Evolutionary conservation across 2,329 filamentous ascomycete genomes (phyloP).

Genomic region (Ramularia endophylla): DNA sequence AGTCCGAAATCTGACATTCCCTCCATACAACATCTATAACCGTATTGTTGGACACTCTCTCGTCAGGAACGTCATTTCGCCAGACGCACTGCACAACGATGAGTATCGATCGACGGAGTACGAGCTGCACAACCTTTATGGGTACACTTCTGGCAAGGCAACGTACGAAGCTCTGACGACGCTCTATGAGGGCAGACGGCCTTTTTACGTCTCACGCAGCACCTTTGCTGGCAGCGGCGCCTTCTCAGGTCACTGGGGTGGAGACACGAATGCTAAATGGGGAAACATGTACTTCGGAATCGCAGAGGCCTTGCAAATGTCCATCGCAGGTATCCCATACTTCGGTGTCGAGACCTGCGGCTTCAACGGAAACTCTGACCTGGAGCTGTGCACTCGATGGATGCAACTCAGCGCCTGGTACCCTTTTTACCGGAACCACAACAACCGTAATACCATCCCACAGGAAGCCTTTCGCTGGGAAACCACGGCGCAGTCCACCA

Average conservation of each 20-base stretch:
- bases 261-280: slow-evolving; percentile 25
- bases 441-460: slow-evolving; percentile 49
- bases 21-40: slow-evolving; percentile 22
- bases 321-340: slow-evolving; percentile 25
- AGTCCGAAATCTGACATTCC: slow-evolving; percentile 20
- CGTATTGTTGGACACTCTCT: slow-evolving; percentile 22
- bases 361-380: slow-evolving; percentile 24
- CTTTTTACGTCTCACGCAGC: slow-evolving; percentile 23
- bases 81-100: slow-evolving; percentile 25
- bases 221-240: slow-evolving; percentile 25
- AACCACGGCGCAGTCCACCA: slow-evolving; percentile 56
- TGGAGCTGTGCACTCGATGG: slow-evolving; percentile 27
- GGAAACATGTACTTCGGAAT: slow-evolving; percentile 29
- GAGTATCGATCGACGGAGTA: slow-evolving; percentile 23
- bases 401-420: slow-evolving; percentile 56
- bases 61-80: slow-evolving; percentile 19
- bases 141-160: slow-evolving; percentile 20
- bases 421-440: slow-evolving; percentile 73
- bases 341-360: slow-evolving; percentile 29
- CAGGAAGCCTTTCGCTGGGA: slow-evolving; percentile 67
- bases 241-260: slow-evolving; percentile 25
- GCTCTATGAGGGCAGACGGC: slow-evolving; percentile 21
- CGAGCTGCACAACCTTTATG: slow-evolving; percentile 27
- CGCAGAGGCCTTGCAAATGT: slow-evolving; percentile 21
- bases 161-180: slow-evolving; percentile 24